Conservation (phyloP, 179 eudicot species). For the Actinidia chinensis region DNA sequence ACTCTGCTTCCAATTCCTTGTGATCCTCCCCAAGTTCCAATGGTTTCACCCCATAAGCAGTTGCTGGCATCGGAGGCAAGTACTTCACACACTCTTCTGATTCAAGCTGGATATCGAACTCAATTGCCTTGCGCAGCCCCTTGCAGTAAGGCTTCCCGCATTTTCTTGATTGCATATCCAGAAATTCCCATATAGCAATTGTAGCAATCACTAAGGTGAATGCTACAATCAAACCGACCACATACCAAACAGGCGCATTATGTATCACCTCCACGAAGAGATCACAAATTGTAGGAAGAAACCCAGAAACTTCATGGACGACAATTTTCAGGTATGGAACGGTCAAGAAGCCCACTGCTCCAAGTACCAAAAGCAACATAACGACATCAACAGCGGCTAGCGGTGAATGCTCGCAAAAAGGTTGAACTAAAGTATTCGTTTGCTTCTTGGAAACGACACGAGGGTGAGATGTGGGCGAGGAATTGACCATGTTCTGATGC, state of each 20-base stretch:
- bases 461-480: background rate
- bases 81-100: conserved; percentile 61
- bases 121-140: conserved; percentile 67
- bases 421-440: conserved; percentile 16
- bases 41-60: conserved; percentile 37
- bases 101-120: conserved; percentile 82
- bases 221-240: conserved; percentile 29
- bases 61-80: conserved; percentile 38
- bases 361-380: conserved; percentile 34
- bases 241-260: conserved; percentile 35
- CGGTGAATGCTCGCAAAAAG: conserved; percentile 36
- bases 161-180: conserved; percentile 35
- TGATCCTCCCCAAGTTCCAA: conserved; percentile 73
- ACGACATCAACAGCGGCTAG: conserved; percentile 40
- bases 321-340: conserved; percentile 33
- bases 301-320: conserved; percentile 4
- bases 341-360: conserved; percentile 32
- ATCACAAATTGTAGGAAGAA: conserved; percentile 18
- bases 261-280: conserved; percentile 24
- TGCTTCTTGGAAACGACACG: conserved; percentile 18
- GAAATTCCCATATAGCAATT: conserved; percentile 34
- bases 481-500: conserved; percentile 20
- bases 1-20: conserved; percentile 70
- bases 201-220: conserved; percentile 22
- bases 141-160: conserved; percentile 69